Base-by-base conservation (phyloP, 805 yeast genomes). In the Yamadazyma paraphyllophila region DNA sequence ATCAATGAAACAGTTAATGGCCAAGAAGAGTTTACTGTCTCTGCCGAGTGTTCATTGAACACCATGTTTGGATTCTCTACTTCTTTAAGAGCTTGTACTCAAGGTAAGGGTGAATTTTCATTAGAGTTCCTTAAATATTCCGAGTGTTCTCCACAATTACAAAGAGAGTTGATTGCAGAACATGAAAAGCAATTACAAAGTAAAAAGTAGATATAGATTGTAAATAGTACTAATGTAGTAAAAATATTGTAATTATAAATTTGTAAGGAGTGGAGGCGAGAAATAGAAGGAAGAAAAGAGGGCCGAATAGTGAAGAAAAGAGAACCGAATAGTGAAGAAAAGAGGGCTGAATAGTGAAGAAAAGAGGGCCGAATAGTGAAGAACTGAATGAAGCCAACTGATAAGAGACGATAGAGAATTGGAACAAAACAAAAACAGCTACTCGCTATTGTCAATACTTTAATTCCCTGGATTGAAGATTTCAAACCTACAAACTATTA, bases 21-120 rank as follows among this genome's bases (percentile, higher is more conserved):
- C 25, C 82, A 85, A 47, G 99, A 94, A 57, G 99, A 94, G 65
- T 92, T 94, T 70, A 87, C 96, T 9, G 82, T 94, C 50, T 80
- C 81, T 46, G 95, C 97, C 27, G 98, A 94, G 66, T 92, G 98
- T 73, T 86, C 98, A n/a, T 81, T 94, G 70, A 91, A 91, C 74
- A 81, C 88, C 51, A 82, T 94, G 89, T 94, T 94, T 66, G 99
- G 99, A 32, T 88, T 94, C 63, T 96, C 98, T 7, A 88, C 98
- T 7, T 81, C 88, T 20, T 77, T 94, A 62, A 85, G 99, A 76
- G 98, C 99, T 15, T 82, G 88, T 49, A 92, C 99, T 12, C 99
- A 94, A 71, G 99, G 99, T 71, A 94, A 94, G 66, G 99, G 99
- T 60, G 98, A 95, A 71, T 94, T 94, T 67, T 81, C 96, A 2